Percentiles rank a stretch among this genome's conserved stretches.
Conservation (phyloP, 257 asterid species). For the Mitragyna speciosa region DNA sequence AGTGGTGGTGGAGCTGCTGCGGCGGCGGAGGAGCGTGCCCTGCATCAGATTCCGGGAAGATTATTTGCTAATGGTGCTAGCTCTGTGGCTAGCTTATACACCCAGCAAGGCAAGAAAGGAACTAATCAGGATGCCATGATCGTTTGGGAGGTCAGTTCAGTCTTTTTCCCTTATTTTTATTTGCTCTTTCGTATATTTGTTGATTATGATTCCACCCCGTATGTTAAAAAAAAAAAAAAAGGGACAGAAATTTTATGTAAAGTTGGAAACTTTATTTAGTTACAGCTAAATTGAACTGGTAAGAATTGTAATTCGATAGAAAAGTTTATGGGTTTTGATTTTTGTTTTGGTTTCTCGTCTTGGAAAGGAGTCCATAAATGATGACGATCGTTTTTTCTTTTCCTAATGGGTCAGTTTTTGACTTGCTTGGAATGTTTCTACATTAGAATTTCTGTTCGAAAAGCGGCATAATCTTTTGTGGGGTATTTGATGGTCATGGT, state of each 20-base stretch:
- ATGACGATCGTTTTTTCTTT: constrained; percentile 29
- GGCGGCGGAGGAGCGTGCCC: constrained; percentile 67
- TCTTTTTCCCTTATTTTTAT: not conserved
- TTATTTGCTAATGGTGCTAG: constrained; percentile 67
- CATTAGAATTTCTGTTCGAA: constrained; percentile 70
- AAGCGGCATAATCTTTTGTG: constrained; percentile 63
- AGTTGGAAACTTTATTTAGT: not conserved
- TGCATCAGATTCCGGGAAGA: constrained; percentile 84
- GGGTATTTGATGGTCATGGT: constrained; percentile 97
- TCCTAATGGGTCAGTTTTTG: constrained; percentile 56
- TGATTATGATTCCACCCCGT: not conserved
- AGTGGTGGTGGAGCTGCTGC: constrained; percentile 55
- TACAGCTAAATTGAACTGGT: not conserved
- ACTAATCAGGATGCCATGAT: constrained; percentile 97
- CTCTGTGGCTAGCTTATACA: constrained; percentile 63
- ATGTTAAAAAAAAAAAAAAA: not conserved
- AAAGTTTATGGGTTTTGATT: not conserved
- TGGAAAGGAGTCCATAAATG: constrained; percentile 28
- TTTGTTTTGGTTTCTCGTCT: constrained; percentile 18
- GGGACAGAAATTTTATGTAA: not conserved
- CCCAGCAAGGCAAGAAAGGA: constrained; percentile 97
- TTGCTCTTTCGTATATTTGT: not conserved
- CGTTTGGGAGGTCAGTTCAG: constrained; percentile 83
- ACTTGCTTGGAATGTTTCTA: constrained; percentile 63
- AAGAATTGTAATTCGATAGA: not conserved